These are phyloP conservation scores for Amaranthus tricolor DNA, from an alignment of 179 eudicot species.

Conservation along the genomic window DNA sequence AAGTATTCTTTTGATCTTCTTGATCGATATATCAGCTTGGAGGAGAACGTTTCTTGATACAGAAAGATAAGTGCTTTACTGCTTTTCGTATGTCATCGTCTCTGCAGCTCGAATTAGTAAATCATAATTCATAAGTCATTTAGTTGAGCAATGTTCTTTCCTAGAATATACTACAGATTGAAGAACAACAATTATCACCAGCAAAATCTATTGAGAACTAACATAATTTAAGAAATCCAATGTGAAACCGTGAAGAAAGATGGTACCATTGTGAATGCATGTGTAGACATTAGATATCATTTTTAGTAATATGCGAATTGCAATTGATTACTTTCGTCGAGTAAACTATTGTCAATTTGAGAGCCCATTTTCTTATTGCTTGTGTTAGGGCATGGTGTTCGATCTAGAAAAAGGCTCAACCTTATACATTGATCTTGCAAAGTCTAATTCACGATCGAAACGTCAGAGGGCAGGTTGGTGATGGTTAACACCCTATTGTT, in stretches of 20 bases:
- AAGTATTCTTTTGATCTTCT: background rate
- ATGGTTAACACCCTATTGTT: background rate
- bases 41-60: background rate
- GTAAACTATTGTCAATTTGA: background rate
- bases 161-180: too few species aligned
- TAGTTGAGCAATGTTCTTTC: background rate
- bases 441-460: constrained; percentile 90
- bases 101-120: background rate
- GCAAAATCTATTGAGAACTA: too few species aligned
- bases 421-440: constrained; percentile 81
- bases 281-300: background rate
- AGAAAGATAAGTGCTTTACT: background rate
- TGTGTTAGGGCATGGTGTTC: constrained; percentile 79
- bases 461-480: constrained; percentile 72
- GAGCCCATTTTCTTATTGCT: constrained; percentile 10
- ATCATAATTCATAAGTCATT: too few species aligned
- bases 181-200: too few species aligned
- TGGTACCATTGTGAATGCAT: background rate
- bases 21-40: background rate
- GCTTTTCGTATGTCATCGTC: background rate
- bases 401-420: constrained; percentile 89
- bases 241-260: background rate
- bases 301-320: background rate
- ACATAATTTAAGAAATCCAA: background rate
- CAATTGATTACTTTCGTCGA: background rate